Conservation (phyloP, 2,329 filamentous ascomycete genomes). For the Cercospora sesami region DNA sequence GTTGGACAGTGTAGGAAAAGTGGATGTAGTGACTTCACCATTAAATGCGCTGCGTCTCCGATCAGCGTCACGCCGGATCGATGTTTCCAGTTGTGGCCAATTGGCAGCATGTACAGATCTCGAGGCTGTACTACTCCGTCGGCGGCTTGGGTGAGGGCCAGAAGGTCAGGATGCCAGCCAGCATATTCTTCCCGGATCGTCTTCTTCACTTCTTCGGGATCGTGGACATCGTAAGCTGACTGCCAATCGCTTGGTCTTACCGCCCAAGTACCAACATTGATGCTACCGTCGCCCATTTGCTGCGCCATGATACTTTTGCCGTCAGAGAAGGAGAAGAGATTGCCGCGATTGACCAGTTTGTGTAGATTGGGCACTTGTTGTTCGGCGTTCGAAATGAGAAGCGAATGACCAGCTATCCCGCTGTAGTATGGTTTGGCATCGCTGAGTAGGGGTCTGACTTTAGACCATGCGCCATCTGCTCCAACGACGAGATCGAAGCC, state of each 20-base stretch:
- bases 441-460: constrained; percentile 39
- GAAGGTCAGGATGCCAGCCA: constrained; percentile 44
- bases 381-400: constrained; percentile 20
- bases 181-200: constrained; percentile 31
- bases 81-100: constrained; percentile 43
- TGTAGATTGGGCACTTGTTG: constrained; percentile 22
- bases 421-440: constrained; percentile 41
- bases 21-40: constrained; percentile 20
- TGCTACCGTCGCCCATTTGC: constrained; percentile 31
- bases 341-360: constrained; percentile 39
- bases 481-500: constrained; percentile 48
- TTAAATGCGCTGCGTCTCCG: constrained; percentile 46
- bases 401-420: constrained; percentile 40
- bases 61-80: constrained; percentile 43
- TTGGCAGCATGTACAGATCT: constrained; percentile 44
- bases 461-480: constrained; percentile 48
- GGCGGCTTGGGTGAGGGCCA: constrained; percentile 30
- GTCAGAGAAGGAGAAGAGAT: constrained; percentile 36
- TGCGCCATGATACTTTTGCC: constrained; percentile 33
- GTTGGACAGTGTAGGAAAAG: not conserved
- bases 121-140: constrained; percentile 29
- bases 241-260: constrained; percentile 24
- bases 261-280: constrained; percentile 26
- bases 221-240: constrained; percentile 21
- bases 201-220: constrained; percentile 28